Evolutionary conservation across 108 stramenopile genomes (phyloP).

Genomic region (Pseudonitzschia multiseries): DNA sequence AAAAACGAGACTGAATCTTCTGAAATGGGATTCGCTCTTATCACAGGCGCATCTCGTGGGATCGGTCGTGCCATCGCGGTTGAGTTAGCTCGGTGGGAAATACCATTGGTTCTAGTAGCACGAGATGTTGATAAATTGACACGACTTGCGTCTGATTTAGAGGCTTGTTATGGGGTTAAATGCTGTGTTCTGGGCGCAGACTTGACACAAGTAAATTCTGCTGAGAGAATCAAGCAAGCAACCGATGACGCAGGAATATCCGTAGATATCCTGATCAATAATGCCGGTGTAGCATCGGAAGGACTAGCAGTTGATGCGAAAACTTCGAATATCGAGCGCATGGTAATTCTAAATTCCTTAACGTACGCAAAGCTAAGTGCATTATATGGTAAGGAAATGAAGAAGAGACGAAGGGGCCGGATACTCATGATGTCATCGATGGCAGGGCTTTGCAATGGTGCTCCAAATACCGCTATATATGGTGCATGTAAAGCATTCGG

Average conservation of each 20-base stretch:
- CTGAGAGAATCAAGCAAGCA: slow-evolving; percentile 60
- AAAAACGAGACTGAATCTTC: not conserved
- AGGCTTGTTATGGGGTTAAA: slow-evolving; percentile 76
- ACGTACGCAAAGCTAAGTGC: slow-evolving; percentile 54
- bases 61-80: slow-evolving; percentile 84
- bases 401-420: slow-evolving; percentile 63
- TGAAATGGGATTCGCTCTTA: slow-evolving; percentile 62
- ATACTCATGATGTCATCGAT: slow-evolving; percentile 82
- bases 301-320: slow-evolving; percentile 58
- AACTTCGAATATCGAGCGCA: slow-evolving; percentile 38
- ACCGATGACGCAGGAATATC: slow-evolving; percentile 62
- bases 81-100: slow-evolving; percentile 79
- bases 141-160: slow-evolving; percentile 71
- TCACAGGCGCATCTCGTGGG: slow-evolving; percentile 82
- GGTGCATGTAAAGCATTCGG: slow-evolving; percentile 83
- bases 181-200: slow-evolving; percentile 78
- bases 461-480: slow-evolving; percentile 72
- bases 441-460: slow-evolving; percentile 56
- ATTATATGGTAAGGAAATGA: slow-evolving; percentile 84
- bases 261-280: slow-evolving; percentile 83
- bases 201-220: slow-evolving; percentile 58
- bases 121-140: slow-evolving; percentile 60
- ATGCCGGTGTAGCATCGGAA: slow-evolving; percentile 71
- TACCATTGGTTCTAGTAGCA: slow-evolving; percentile 83
- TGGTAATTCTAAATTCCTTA: slow-evolving; percentile 69